phyloP scores from a whole-genome alignment of 2,329 filamentous ascomycete genomes.

The Catunica adiposa region DNA sequence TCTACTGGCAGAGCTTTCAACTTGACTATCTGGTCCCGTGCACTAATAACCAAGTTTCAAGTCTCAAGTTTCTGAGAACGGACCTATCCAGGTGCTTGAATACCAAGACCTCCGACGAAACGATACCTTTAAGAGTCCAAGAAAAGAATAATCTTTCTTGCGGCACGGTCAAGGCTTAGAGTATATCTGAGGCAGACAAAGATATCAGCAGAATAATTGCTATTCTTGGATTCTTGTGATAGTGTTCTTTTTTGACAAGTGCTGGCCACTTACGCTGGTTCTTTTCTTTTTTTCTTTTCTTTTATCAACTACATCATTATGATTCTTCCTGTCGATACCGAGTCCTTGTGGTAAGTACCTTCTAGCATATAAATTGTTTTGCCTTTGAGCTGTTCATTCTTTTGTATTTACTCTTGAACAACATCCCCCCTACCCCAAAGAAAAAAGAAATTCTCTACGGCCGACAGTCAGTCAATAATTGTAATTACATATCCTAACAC shows the following conservation, averaged over 20 bases:
- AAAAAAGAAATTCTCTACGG: no score
- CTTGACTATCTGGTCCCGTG: neutral
- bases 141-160: neutral
- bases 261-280: conserved; percentile 13
- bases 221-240: neutral
- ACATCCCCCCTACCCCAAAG: neutral
- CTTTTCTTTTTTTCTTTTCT: conserved; percentile 1
- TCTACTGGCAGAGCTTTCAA: no score
- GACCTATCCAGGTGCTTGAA: neutral
- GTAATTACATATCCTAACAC: neutral
- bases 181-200: no score
- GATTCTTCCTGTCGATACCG: conserved; percentile 6
- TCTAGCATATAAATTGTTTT: neutral
- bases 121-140: neutral
- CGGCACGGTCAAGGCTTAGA: neutral
- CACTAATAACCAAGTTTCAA: neutral
- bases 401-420: neutral
- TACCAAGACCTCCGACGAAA: neutral
- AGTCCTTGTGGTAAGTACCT: conserved; percentile 4
- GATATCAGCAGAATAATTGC: neutral
- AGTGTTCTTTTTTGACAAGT: conserved; percentile 6
- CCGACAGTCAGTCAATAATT: no score
- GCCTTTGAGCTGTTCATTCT: neutral
- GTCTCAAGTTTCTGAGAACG: no score
- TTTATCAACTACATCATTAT: neutral